A percentile compares a stretch with the other conserved stretches of the same genome.
Evolutionary conservation across 495 filamentous ascomycete genomes (phyloP).

Genomic region (Penicillium mononematosum): DNA sequence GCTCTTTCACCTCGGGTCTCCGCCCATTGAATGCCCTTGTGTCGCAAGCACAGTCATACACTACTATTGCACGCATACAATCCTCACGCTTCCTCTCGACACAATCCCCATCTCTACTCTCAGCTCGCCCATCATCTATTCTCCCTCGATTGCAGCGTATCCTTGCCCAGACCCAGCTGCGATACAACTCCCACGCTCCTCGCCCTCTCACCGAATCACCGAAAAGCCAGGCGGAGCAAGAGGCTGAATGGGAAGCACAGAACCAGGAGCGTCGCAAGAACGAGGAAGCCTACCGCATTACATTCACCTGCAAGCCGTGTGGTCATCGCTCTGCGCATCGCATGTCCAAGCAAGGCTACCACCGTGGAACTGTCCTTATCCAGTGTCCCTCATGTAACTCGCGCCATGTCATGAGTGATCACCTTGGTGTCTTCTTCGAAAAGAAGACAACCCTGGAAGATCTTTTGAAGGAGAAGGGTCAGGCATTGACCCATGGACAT

Average conservation of each 20-base stretch:
- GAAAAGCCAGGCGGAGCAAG: constrained; percentile 20
- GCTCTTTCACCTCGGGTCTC: constrained; percentile 20
- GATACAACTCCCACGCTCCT: constrained; percentile 34
- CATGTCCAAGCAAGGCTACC: constrained; percentile 90
- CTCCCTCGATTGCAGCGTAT: constrained; percentile 5
- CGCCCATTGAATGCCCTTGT: constrained; percentile 21
- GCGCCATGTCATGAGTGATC: constrained; percentile 88
- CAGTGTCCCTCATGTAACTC: constrained; percentile 80
- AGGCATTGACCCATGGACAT: constrained; percentile 32
- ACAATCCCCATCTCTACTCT: constrained; percentile 9
- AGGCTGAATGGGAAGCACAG: constrained; percentile 33
- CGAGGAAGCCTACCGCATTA: constrained; percentile 75
- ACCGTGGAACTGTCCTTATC: constrained; percentile 82
- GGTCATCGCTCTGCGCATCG: constrained; percentile 67
- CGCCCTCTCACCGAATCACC: constrained; percentile 34
- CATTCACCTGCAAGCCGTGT: constrained; percentile 93
- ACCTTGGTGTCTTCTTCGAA: constrained; percentile 59
- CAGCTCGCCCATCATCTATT: constrained; percentile 4
- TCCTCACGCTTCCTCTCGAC: constrained; percentile 21
- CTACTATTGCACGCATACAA: constrained; percentile 11
- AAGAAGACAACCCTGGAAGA: constrained; percentile 38
- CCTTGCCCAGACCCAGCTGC: constrained; percentile 13
- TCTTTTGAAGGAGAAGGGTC: constrained; percentile 36
- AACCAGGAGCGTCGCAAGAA: constrained; percentile 40
- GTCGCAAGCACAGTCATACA: constrained; percentile 9